Base-by-base conservation (phyloP, 345 rosid genomes). In the Clausena lansium region DNA sequence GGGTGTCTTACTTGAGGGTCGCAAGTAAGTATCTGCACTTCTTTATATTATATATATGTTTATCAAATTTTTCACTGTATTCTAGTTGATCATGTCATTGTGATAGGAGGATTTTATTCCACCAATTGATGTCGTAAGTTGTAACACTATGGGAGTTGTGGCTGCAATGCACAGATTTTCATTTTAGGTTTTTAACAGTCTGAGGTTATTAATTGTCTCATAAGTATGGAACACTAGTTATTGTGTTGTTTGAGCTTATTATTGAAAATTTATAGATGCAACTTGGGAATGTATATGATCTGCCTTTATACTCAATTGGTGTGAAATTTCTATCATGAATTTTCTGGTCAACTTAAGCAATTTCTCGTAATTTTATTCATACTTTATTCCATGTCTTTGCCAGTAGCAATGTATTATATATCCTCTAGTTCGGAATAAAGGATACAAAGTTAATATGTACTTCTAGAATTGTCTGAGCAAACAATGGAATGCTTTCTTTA, bases 11-110 rank as follows among this genome's bases (percentile, higher is more conserved):
- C n/a, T n/a, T n/a, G n/a, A n/a, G n/a, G n/a, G n/a, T n/a, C n/a
- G n/a, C n/a, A n/a, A n/a, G n/a, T n/a, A n/a, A 27, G 9, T 24
- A 27, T 33, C 50, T 35, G 9, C 17, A 82, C 94, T n/a, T n/a
- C n/a, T n/a, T n/a, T n/a, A n/a, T n/a, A n/a, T n/a, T n/a, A n/a
- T n/a, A n/a, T n/a, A n/a, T n/a, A n/a, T n/a, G n/a, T n/a, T n/a
- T n/a, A n/a, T n/a, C n/a, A n/a, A n/a, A n/a, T n/a, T n/a, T n/a
- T n/a, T n/a, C n/a, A n/a, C n/a, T n/a, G n/a, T n/a, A n/a, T n/a
- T n/a, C n/a, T n/a, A n/a, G n/a, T n/a, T n/a, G n/a, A n/a, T n/a
- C n/a, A n/a, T n/a, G n/a, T n/a, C n/a, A n/a, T n/a, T 78, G 97
- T 94, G 67, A 45, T 30, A 27, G 24, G 54, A 10, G 10, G 20